phyloP scores from a whole-genome alignment of 169 alveolate genomes.

The Plasmodium adleri region DNA sequence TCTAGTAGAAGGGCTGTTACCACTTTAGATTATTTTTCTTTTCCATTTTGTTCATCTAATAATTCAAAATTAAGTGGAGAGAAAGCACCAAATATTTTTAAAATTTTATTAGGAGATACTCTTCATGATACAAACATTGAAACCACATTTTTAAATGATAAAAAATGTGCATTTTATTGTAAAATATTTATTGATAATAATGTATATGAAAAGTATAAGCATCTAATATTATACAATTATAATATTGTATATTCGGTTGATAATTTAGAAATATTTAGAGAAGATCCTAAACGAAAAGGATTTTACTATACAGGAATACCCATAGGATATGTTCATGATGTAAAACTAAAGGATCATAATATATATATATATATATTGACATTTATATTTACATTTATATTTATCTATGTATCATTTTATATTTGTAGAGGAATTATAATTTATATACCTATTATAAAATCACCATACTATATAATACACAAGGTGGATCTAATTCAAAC shows the following conservation, averaged over 20 bases:
- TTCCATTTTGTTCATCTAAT: constrained; percentile 57
- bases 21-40: constrained; percentile 51
- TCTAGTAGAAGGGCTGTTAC: constrained; percentile 70
- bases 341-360: not conserved
- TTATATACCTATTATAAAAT: constrained; percentile 78
- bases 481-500: constrained; percentile 12
- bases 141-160: constrained; percentile 36
- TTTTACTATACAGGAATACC: constrained; percentile 67
- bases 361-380: too few relatives aligned
- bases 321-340: constrained; percentile 57
- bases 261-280: constrained; percentile 46
- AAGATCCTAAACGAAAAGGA: constrained; percentile 47
- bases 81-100: constrained; percentile 53
- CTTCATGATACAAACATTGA: constrained; percentile 34
- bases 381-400: not conserved
- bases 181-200: constrained; percentile 38
- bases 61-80: not conserved
- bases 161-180: constrained; percentile 49
- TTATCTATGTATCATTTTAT: constrained; percentile 2
- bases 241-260: constrained; percentile 53
- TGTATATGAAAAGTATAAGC: constrained; percentile 37
- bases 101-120: constrained; percentile 50
- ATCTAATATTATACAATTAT: constrained; percentile 49
- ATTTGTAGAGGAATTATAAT: constrained; percentile 32
- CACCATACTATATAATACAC: constrained; percentile 63